Base-by-base conservation (phyloP, 2,329 filamentous ascomycete species). In the Apiospora arundinis region DNA sequence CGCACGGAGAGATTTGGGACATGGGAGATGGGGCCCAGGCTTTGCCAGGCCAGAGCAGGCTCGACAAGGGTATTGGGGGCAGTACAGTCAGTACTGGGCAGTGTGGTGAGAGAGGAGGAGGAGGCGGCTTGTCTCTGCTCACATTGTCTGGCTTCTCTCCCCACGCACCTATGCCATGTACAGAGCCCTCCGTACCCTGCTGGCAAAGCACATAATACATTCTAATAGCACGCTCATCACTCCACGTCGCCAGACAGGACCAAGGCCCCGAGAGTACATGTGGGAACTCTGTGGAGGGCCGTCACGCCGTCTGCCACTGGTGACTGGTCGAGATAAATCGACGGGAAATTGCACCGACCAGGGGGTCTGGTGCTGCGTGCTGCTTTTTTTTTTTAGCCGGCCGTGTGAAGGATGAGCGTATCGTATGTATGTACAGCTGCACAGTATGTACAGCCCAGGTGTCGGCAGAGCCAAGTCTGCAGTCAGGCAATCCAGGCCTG, bases 201-300 rank as follows among this genome's bases (percentile, higher is more conserved):
- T 21, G 65, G 56, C 32, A 63, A 60, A n/a, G 32, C 56, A 63
- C 56, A 63, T 40, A 37, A 40, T 40, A 32, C 56, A 63, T 37
- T 5, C 16, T 63, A 23, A 63, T 40, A 48, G 45, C 28, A 21
- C 56, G 21, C 56, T 63, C 28, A 40, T 63, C 56, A 63, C 56
- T 63, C 56, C 56, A 63, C 32, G 56, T 63, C 65, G 44, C 65
- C 65, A 45, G 42, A 46, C 65, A 32, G 25, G 65, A 67, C 12
- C 40, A 67, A 67, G 65, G 65, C 40, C 25, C 65, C 56, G 56
- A 63, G 56, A 63, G 56, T 63, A 40, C 40, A 45, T 32, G 65
- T 46, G 65, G 65, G 28, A 46, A 67, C 65, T 46, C 65, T 67
- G 65, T 67, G 65, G 65, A 67, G 40, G 65, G 65, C 40, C 65